Conservation (phyloP, 2,329 filamentous ascomycete species). For the Paecilomyces formosus region DNA sequence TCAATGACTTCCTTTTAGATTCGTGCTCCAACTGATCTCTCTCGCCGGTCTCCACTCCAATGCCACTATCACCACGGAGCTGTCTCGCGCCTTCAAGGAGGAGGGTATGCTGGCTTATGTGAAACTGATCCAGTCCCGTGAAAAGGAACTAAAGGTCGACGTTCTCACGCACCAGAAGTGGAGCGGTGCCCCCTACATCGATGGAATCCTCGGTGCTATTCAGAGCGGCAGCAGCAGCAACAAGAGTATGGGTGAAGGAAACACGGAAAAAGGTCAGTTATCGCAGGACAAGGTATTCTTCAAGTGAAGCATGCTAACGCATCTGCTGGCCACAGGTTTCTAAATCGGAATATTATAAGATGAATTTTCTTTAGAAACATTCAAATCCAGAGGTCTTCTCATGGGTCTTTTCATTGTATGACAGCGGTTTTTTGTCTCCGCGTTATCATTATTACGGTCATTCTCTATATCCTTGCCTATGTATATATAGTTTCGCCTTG, state of each 20-base stretch:
- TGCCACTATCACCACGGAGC: conserved; percentile 61
- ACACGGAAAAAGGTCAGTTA: conserved; percentile 59
- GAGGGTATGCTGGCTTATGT: conserved; percentile 98
- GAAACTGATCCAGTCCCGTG: conserved; percentile 78
- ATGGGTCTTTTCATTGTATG: too few relatives aligned
- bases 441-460: not conserved
- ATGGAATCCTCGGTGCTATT: conserved; percentile 82
- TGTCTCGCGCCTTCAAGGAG: conserved; percentile 74
- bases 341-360: not conserved
- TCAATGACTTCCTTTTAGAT: conserved; percentile 28
- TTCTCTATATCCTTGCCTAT: not conserved
- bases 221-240: conserved; percentile 84
- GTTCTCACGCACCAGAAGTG: conserved; percentile 90
- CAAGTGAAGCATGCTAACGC: not conserved
- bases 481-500: not conserved
- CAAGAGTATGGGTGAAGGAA: conserved; percentile 91
- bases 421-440: too few relatives aligned
- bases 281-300: not conserved
- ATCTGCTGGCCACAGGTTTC: not conserved
- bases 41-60: conserved; percentile 58
- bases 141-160: conserved; percentile 86
- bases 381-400: not conserved
- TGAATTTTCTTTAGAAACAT: not conserved
- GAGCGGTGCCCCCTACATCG: conserved; percentile 67
- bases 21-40: conserved; percentile 58